Base-by-base conservation (phyloP, 495 filamentous ascomycete species). In the Poronia punctata region DNA sequence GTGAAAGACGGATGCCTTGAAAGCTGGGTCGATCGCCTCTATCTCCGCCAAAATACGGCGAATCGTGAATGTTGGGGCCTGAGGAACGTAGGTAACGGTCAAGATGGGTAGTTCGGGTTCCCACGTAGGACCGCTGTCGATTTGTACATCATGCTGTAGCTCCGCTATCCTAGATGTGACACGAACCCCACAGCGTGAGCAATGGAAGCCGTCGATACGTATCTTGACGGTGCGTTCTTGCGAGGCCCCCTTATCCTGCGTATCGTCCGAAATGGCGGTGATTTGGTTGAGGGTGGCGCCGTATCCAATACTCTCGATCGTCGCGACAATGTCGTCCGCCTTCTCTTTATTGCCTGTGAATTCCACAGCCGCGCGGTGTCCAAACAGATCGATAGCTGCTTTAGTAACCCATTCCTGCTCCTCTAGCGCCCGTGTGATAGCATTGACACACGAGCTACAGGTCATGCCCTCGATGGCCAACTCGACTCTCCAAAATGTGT, bases 401-500 rank as follows among this genome's bases (percentile, higher is more conserved):
- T 74, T 67, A 23, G 66, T 68, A 12, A 93, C 65, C 63, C 78
- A 92, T 7, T 71, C 49, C 21, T 75, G 65, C 40, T 78, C 72
- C 39, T 82, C 66, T 23, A 95, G 48, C 5, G 75, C 78, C 18
- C 74, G 60, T 10, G 75, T 83, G 48, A 94, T 75, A 29, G 64
- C 65, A 27, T 74, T 76, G 9, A 77, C 71, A 55, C 88, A 95
- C 3, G 83, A 71, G 15, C 78, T 77, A 54, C 88, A 95, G 5
- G 83, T 92, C 85, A 95, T 92, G 10, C 86, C 86, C 17, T 72
- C 78, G 38, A 95, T 80, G 5, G 82, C 75, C 44, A 87, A 68
- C 2, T 79, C 77, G 3, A 75, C 84, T 31, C 66, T 61, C 63
- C 72, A 75, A 15, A 40, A 41, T 29, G 26, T 21, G 3, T 34